Evolutionary conservation across 257 asterid species (phyloP).

Genomic region (Nicotiana obtusifolia): DNA sequence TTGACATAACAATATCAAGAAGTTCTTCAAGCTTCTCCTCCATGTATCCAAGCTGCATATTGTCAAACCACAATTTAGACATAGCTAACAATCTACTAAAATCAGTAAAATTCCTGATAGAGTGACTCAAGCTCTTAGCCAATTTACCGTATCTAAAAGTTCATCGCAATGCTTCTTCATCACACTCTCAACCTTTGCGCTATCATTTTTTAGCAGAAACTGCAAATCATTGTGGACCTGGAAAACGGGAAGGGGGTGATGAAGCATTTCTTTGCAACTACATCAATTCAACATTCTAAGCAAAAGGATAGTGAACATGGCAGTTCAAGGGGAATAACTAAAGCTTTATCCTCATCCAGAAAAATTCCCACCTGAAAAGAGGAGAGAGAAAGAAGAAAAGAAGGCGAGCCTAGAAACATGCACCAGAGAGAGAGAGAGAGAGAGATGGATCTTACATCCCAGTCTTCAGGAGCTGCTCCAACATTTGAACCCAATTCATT

Average conservation of each 20-base stretch:
- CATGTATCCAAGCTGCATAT: constrained; percentile 58
- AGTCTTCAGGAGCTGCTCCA: constrained; percentile 1
- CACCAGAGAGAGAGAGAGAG: not conserved
- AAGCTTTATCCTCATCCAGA: not conserved
- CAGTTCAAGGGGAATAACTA: not conserved
- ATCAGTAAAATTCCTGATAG: not conserved
- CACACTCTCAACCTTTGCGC: constrained; percentile 48
- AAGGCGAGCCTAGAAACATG: not conserved
- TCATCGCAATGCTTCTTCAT: constrained; percentile 39
- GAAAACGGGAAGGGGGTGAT: not conserved
- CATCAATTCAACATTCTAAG: not conserved
- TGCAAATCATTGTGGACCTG: constrained; percentile 58
- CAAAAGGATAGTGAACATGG: not conserved
- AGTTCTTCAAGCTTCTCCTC: constrained; percentile 68
- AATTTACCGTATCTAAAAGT: constrained; percentile 38
- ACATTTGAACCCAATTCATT: constrained; percentile 2
- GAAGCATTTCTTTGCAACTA: not conserved
- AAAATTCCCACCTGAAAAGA: not conserved
- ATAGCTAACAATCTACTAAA: not conserved
- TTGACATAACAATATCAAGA: constrained; percentile 44
- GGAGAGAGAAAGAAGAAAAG: not conserved
- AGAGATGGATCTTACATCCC: constrained; percentile 18
- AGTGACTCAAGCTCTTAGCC: not conserved
- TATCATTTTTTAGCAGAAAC: constrained; percentile 43
- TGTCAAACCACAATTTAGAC: not conserved